Base-by-base conservation (phyloP, 1,284 basidiomycete genomes). In the Puccinia triticina region DNA sequence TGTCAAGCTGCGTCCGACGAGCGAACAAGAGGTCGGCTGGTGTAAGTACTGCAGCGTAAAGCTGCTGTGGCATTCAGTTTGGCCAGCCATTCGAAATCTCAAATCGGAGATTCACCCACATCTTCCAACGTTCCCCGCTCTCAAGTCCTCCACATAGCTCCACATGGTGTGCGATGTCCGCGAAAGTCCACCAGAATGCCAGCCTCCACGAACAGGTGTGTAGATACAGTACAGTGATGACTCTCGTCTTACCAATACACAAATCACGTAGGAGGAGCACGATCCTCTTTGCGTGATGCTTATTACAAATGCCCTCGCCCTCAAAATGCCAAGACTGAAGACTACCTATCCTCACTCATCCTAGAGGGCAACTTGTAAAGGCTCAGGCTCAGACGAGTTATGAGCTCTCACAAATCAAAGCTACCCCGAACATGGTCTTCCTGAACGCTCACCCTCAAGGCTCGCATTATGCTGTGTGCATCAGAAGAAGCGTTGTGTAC, bases 251-350 rank as follows among this genome's bases (percentile, higher is more conserved):
- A 55, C 18, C 53, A 55, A 55, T 55, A 21, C 53, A 4, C 53
- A 55, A 8, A 55, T 55, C 53, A 55, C 18, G 53, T 21, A 10
- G 53, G 18, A 55, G 18, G 23, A 21, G 23, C 43, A 46, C 43
- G 32, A 64, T 67, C 40, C 37, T 67, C n/a, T 46, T 67, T 67
- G 64, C 64, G 64, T 67, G 64, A 67, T 67, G 64, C 5, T 67
- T 40, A 67, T 43, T n/a, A n/a, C n/a, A n/a, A n/a, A n/a, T 40
- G 37, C 32, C 8, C 5, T 64, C 16, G 61, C 8, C n/a, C n/a
- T 32, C 18, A n/a, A 43, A 67, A 32, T 23, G 23, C 34, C 34
- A 67, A 67, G 64, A 67, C 61, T 16, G 34, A 34, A 37, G 61
- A 18, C 32, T 34, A 37, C 37, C n/a, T 34, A 64, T 37, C 61